A percentile compares a stretch with the other conserved stretches of the same genome.
phyloP scores from a whole-genome alignment of 2,329 filamentous ascomycete genomes.

The Alternaria solani region DNA sequence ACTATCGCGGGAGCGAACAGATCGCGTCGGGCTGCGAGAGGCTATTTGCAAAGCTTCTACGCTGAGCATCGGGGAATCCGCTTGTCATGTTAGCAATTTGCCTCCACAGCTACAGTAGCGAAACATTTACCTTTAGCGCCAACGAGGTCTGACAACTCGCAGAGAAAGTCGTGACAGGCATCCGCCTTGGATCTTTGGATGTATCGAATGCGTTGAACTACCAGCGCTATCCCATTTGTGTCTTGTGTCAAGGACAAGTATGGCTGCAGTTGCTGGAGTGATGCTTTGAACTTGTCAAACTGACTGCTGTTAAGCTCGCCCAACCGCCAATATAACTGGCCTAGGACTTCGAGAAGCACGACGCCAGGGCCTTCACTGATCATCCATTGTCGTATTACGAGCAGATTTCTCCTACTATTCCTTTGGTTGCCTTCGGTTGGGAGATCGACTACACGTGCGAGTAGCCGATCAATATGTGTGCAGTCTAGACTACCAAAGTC shows the following conservation, averaged over 20 bases:
- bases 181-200: slow-evolving; percentile 46
- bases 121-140: slow-evolving; percentile 37
- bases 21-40: slow-evolving; percentile 39
- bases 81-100: slow-evolving; percentile 27
- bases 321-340: slow-evolving; percentile 47
- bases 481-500: slow-evolving; percentile 43
- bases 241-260: slow-evolving; percentile 42
- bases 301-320: slow-evolving; percentile 49
- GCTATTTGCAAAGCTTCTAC: slow-evolving; percentile 33
- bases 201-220: slow-evolving; percentile 44
- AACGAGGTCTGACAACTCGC: slow-evolving; percentile 43
- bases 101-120: background rate
- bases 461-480: slow-evolving; percentile 46
- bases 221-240: slow-evolving; percentile 31
- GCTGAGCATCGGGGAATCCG: slow-evolving; percentile 37
- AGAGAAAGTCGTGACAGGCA: slow-evolving; percentile 46
- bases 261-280: slow-evolving; percentile 37
- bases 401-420: slow-evolving; percentile 45
- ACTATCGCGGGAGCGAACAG: slow-evolving; percentile 38
- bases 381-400: slow-evolving; percentile 49
- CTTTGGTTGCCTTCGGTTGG: slow-evolving; percentile 47
- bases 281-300: slow-evolving; percentile 46
- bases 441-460: slow-evolving; percentile 46
- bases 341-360: slow-evolving; percentile 44
- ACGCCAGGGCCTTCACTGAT: slow-evolving; percentile 44